A percentile compares a stretch with the other conserved stretches of the same genome.
These are phyloP conservation scores for Pyrus hybrid DNA, from an alignment of 331 rosid genomes.

Conservation along the genomic window DNA sequence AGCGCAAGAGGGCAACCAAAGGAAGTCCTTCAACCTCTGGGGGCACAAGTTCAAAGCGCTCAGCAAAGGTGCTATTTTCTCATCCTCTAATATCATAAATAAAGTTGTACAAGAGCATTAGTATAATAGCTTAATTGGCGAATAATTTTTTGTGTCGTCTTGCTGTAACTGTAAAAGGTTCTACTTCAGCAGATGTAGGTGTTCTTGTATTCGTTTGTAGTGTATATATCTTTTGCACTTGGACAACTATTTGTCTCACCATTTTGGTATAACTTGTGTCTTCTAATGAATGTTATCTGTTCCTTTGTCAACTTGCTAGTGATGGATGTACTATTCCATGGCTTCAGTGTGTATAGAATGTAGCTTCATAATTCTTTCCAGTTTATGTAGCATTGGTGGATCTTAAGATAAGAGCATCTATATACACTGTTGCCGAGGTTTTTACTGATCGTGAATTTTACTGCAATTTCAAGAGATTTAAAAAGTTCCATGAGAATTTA, in stretches of 20 bases:
- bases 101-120: conserved; percentile 7
- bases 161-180: not conserved
- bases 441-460: not conserved
- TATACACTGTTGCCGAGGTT: not conserved
- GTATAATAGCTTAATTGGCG: not conserved
- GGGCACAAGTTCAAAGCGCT: conserved; percentile 39
- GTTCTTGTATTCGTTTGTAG: not conserved
- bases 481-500: not conserved
- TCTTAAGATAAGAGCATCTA: not conserved
- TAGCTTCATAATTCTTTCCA: not conserved
- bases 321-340: not conserved
- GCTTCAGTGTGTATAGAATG: not conserved
- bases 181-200: not conserved
- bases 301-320: not conserved
- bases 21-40: conserved; percentile 55
- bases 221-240: not conserved
- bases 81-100: conserved; percentile 3
- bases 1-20: conserved; percentile 58
- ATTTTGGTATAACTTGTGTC: not conserved
- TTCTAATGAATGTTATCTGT: not conserved
- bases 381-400: not conserved
- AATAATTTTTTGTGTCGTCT: not conserved
- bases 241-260: not conserved
- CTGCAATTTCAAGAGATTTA: not conserved
- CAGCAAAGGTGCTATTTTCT: conserved; percentile 55